Conservation (phyloP, 495 filamentous ascomycete genomes). For the Trichocladium antarcticum region DNA sequence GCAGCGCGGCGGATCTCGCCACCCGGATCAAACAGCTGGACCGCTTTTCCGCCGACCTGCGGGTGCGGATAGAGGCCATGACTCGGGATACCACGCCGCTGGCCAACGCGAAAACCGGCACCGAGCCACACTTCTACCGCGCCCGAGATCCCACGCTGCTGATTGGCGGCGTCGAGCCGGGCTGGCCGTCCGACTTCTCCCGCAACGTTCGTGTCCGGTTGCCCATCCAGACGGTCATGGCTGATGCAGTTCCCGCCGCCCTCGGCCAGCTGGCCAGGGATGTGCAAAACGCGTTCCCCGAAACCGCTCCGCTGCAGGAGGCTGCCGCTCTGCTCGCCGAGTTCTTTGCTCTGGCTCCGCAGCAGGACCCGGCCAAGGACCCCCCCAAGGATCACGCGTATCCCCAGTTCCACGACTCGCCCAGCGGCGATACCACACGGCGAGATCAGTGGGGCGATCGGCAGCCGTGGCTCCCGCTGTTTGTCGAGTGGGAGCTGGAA, state of each 20-base stretch:
- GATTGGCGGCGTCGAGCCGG: slow-evolving; percentile 32
- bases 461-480: slow-evolving; percentile 42
- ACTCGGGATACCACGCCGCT: background rate
- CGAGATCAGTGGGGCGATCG: slow-evolving; percentile 33
- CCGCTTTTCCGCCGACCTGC: too few relatives aligned
- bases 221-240: slow-evolving; percentile 18
- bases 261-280: background rate
- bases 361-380: too few relatives aligned
- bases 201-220: slow-evolving; percentile 29
- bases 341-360: too few relatives aligned
- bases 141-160: slow-evolving; percentile 38
- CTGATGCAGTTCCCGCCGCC: too few relatives aligned
- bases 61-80: too few relatives aligned
- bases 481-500: slow-evolving; percentile 43
- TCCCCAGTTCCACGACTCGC: background rate
- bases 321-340: background rate
- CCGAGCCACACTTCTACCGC: slow-evolving; percentile 21
- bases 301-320: too few relatives aligned
- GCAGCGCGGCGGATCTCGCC: background rate
- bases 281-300: background rate
- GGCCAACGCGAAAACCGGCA: background rate
- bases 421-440: slow-evolving; percentile 14
- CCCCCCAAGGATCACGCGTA: background rate
- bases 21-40: too few relatives aligned
- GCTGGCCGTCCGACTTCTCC: slow-evolving; percentile 38